Evolutionary conservation across 1,284 basidiomycete genomes (phyloP), one percentile per base, ranked within the genome.

Genomic region (Caloboletus firmus): DNA sequence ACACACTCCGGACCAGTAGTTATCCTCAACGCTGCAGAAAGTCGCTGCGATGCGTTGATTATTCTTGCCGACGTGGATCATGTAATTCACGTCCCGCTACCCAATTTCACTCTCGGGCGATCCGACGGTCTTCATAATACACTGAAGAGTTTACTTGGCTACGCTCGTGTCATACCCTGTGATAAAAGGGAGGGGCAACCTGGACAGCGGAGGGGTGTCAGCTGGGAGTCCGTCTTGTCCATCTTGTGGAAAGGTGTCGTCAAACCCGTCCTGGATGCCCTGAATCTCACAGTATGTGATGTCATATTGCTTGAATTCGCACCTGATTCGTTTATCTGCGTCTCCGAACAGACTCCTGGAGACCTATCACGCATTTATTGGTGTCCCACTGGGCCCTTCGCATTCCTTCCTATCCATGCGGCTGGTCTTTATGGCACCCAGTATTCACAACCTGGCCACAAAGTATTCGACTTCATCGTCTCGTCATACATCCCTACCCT

Each of bases 1-100:
- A 50, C 50, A 12, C 56, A 41, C 15, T 45, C 56, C 4, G 56
- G 56, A 32, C 56, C 50, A n/a, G 45, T 58, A 5, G 56, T 49
- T n/a, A 41, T 57, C 8, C 42, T 57, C 31, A 58, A 54, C 2
- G 56, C 50, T 32, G 56, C 36, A 2, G n/a, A 45, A 13, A 18
- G 18, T 18, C 44, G 50, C 2, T 57, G 56, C 20, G 56, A 57
- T 32, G 56, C 56, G 9, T 15, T 57, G 45, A 31, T 49, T 28
- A 10, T 57, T 4, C 28, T 54, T 3, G 50, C 45, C 4, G 22
- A 45, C 11, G 6, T 46, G n/a, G 43, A 45, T 13, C 24, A 45
- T 45, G 43, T 45, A 13, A 22, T 20, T 10, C 43, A 45, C 17
- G 43, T 45, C 30, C 18, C 43, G 6, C 13, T 45, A 17, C 18